Percentiles rank a stretch among this genome's conserved stretches.
Conservation (phyloP, 75 land plant species). For the Chamaecyparis obtusa region DNA sequence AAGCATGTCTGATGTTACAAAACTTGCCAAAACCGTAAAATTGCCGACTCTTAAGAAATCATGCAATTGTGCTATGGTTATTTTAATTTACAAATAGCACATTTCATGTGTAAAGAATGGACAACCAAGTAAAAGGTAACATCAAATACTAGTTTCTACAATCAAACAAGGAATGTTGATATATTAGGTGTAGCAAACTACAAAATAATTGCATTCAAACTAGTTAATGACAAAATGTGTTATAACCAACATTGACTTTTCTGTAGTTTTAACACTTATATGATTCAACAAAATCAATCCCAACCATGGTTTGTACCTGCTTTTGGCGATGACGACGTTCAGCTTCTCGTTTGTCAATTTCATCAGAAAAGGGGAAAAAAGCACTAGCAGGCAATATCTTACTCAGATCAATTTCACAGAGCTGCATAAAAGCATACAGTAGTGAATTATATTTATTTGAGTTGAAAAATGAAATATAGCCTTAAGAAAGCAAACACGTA, state of each 20-base stretch:
- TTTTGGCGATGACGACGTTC: slow-evolving; percentile 67
- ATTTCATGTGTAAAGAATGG: neutral
- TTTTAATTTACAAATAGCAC: neutral
- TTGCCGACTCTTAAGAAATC: neutral
- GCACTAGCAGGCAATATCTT: slow-evolving; percentile 60
- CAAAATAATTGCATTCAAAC: neutral
- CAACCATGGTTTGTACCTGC: slow-evolving; percentile 47
- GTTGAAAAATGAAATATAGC: neutral
- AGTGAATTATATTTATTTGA: neutral
- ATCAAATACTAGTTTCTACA: neutral
- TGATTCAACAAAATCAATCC: neutral
- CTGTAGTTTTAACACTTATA: neutral
- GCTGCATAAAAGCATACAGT: slow-evolving; percentile 33
- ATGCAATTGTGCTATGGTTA: neutral
- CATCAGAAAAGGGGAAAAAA: slow-evolving; percentile 76
- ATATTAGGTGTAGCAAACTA: neutral
- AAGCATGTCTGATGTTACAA: neutral
- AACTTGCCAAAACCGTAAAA: neutral
- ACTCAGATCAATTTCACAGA: slow-evolving; percentile 90
- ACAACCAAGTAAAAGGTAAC: neutral
- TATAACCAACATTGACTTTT: neutral
- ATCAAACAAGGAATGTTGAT: neutral
- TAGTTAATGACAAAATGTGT: neutral
- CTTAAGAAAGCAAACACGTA: neutral
- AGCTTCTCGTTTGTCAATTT: slow-evolving; percentile 70